phyloP scores from a whole-genome alignment of 495 filamentous ascomycete species.

The Neurospora sp. region DNA sequence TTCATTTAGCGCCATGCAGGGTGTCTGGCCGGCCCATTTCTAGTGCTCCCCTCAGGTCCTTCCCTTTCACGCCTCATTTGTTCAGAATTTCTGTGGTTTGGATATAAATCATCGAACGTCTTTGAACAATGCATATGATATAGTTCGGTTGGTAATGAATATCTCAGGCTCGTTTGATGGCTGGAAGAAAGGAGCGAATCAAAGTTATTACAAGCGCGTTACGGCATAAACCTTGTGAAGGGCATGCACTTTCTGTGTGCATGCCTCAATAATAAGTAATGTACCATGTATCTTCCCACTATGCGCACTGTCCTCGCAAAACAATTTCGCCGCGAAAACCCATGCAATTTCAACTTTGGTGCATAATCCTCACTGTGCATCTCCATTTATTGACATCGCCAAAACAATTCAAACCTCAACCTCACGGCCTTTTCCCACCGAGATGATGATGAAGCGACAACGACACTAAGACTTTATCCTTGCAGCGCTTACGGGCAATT shows the following conservation, averaged over 20 bases:
- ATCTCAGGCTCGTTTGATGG: background rate
- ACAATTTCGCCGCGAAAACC: background rate
- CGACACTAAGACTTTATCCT: background rate
- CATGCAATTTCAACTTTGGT: background rate
- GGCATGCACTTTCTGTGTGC: background rate
- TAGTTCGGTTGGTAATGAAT: background rate
- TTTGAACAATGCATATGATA: background rate
- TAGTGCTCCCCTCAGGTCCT: background rate
- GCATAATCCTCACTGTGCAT: background rate
- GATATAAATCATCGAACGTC: background rate
- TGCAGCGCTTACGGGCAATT: background rate
- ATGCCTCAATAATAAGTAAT: background rate
- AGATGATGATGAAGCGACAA: background rate
- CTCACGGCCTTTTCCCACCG: background rate
- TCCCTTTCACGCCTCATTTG: background rate
- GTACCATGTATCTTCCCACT: background rate
- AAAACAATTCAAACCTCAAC: background rate
- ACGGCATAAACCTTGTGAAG: background rate
- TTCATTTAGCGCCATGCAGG: background rate
- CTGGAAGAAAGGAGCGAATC: background rate
- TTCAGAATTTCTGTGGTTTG: background rate
- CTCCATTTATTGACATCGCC: background rate
- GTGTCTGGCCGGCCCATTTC: background rate
- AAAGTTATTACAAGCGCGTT: background rate
- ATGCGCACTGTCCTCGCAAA: background rate